Percentiles rank a stretch among this genome's conserved stretches.
Conservation (phyloP, 2,329 filamentous ascomycete species). For the Penicillium crustosum region DNA sequence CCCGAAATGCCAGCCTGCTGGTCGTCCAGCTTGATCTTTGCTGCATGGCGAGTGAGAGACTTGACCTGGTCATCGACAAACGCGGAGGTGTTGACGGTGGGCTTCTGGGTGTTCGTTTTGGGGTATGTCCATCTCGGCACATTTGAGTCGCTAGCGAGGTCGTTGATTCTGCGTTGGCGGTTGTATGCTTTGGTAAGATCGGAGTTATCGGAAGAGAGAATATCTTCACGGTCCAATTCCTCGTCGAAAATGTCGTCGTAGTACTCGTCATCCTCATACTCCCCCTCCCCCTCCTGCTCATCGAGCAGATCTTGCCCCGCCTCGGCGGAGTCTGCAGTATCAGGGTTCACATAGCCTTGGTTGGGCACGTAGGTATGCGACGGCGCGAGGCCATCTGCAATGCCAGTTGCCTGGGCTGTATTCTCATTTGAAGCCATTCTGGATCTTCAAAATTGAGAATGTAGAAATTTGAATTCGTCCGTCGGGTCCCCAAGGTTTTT, state of each 20-base stretch:
- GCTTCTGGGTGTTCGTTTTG: slow-evolving; percentile 75
- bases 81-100: slow-evolving; percentile 73
- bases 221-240: slow-evolving; percentile 55
- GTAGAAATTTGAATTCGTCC: background rate
- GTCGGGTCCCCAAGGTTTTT: slow-evolving; percentile 17
- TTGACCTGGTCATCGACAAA: slow-evolving; percentile 85
- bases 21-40: slow-evolving; percentile 77
- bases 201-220: slow-evolving; percentile 56
- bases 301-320: slow-evolving; percentile 35
- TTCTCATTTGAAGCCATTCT: slow-evolving; percentile 30
- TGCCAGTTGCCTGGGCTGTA: slow-evolving; percentile 24
- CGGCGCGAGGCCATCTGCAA: slow-evolving; percentile 48
- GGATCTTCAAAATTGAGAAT: slow-evolving; percentile 11
- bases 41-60: slow-evolving; percentile 78
- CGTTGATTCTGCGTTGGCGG: slow-evolving; percentile 70
- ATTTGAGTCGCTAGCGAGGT: slow-evolving; percentile 49
- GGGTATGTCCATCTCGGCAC: slow-evolving; percentile 59
- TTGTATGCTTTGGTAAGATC: slow-evolving; percentile 89
- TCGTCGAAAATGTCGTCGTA: slow-evolving; percentile 61
- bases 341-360: slow-evolving; percentile 47
- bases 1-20: slow-evolving; percentile 53
- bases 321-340: slow-evolving; percentile 34
- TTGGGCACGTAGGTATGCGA: slow-evolving; percentile 52
- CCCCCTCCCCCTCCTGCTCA: slow-evolving; percentile 48
- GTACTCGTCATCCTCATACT: slow-evolving; percentile 59